Base-by-base conservation (phyloP, 257 asterid species). In the Mentha longifolia region DNA sequence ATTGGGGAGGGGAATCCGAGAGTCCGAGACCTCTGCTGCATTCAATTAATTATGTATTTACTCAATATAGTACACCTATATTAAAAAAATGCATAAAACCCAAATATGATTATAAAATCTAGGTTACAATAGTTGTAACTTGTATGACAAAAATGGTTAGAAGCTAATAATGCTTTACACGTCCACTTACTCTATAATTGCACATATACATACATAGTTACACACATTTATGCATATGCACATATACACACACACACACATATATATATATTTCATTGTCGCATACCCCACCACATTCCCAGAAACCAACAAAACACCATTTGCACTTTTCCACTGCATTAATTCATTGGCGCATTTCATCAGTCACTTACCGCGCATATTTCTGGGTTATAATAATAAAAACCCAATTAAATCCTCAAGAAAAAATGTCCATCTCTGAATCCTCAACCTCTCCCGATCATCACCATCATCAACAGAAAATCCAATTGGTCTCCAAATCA, bases 401-500 rank as follows among this genome's bases (percentile, higher is more conserved):
- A 54, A 20, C 14, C 8, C 47, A 42, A n/a, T n/a, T n/a, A n/a
- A 42, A 35, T 5, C 39, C 8, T 35, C 39, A 35, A 35, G 8
- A 35, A 2, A 42, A 42, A 42, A 42, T 85, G 87, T 43, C 86
- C 79, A 61, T 68, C 80, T 79, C 92, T 17, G 87, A 87, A 78
- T 35, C 39, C 39, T 35, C 91, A 76, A 75, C 92, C 43, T 57
- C 76, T 7, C 39, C 70, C 4, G 45, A 42, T 22, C 56, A 63
- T 13, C 33, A 14, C 2, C 57, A 12, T 25, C 64, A 30, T 0
- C 60, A 82, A 0, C 65, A 63, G 20, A 85, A 81, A 77, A 82
- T 81, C 67, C 97, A 91, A 64, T 10, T 88, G 68, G 98, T 92
- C 8, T 82, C 97, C 2, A 88, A 83, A 54, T 89, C 95, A 3